Evolutionary conservation across 2,329 filamentous ascomycete species (phyloP).

Genomic region (Claviceps purpurea): DNA sequence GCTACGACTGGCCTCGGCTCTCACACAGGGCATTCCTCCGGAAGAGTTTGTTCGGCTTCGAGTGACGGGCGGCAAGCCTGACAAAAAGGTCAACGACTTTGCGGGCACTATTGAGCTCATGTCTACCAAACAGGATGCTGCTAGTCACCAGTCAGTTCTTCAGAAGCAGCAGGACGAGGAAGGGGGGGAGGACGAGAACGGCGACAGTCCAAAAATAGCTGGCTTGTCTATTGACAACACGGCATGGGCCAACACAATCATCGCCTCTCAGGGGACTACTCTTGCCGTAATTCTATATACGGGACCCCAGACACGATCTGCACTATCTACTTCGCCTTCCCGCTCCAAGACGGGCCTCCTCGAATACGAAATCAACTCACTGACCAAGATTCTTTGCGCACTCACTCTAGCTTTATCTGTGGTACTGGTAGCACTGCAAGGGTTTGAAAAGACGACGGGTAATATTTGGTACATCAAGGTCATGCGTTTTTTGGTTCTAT

Average conservation of each 20-base stretch:
- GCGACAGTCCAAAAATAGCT: conserved; percentile 39
- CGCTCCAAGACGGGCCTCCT: conserved; percentile 87
- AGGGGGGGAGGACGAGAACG: background rate
- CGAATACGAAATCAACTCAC: conserved; percentile 90
- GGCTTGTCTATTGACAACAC: conserved; percentile 91
- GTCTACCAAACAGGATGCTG: conserved; percentile 37
- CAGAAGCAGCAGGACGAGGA: conserved; percentile 12
- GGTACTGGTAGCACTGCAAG: conserved; percentile 75
- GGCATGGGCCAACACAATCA: conserved; percentile 95
- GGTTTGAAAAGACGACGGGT: conserved; percentile 54
- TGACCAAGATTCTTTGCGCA: conserved; percentile 90
- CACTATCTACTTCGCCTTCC: conserved; percentile 81
- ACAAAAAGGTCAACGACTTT: conserved; percentile 91
- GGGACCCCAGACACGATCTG: conserved; percentile 83
- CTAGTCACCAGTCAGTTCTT: conserved; percentile 25
- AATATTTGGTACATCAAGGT: conserved; percentile 89
- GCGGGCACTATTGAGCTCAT: conserved; percentile 73
- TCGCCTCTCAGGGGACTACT: conserved; percentile 82
- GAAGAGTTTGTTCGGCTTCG: conserved; percentile 57
- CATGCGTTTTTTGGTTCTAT: conserved; percentile 93
- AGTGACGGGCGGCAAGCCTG: conserved; percentile 78
- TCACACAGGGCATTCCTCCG: conserved; percentile 66
- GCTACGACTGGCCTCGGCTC: conserved; percentile 68
- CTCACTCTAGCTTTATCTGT: conserved; percentile 79
- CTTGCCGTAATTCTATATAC: conserved; percentile 90